phyloP scores from a whole-genome alignment of 257 asterid species.

The Gardenia jasminoides region DNA sequence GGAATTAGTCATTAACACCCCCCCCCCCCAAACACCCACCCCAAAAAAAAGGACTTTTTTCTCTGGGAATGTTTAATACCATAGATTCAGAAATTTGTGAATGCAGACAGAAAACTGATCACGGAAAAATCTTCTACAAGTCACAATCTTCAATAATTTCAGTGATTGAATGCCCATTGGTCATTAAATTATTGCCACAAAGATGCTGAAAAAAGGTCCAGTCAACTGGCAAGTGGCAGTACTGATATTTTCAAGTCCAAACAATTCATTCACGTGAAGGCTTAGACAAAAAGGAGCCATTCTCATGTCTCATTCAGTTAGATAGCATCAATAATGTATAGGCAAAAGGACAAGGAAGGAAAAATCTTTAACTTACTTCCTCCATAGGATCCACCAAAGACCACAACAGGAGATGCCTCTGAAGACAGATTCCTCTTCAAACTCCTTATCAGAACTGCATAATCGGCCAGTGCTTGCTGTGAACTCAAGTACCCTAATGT shows the following conservation, averaged over 20 bases:
- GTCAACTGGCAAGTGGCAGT: conserved; percentile 3
- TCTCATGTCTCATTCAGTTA: conserved; percentile 15
- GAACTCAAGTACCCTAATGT: conserved; percentile 69
- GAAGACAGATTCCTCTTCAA: conserved; percentile 70
- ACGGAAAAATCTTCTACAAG: not conserved
- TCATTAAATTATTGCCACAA: conserved; percentile 1
- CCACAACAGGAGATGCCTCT: conserved; percentile 77
- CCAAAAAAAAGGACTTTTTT: too few relatives aligned
- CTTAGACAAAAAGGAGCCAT: not conserved
- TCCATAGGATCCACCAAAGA: conserved; percentile 88
- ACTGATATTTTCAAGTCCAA: not conserved
- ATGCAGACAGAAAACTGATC: not conserved
- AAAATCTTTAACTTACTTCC: conserved; percentile 54
- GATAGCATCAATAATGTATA: not conserved
- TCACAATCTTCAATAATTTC: not conserved
- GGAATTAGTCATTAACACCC: not conserved
- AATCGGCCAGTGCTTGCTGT: conserved; percentile 81
- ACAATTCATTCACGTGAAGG: conserved; percentile 7
- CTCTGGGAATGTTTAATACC: not conserved
- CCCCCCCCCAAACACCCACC: too few relatives aligned
- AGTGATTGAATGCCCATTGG: not conserved
- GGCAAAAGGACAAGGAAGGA: not conserved
- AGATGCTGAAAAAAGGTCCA: not conserved
- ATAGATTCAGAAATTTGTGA: not conserved
- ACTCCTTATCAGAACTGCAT: conserved; percentile 56